phyloP scores from a whole-genome alignment of 306 rosid genomes.

The Abrus pulchellus region DNA sequence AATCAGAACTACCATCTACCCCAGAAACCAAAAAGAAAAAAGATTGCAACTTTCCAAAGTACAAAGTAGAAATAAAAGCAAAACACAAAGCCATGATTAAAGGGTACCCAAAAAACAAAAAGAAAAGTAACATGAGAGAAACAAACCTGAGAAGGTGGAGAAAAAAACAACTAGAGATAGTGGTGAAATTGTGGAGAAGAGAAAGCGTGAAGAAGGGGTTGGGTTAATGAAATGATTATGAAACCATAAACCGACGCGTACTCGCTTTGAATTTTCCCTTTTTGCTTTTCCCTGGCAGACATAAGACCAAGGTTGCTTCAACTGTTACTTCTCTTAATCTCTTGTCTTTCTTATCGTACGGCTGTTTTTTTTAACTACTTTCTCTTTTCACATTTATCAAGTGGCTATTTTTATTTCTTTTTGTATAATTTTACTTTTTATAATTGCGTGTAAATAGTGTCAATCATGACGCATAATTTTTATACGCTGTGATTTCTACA shows the following conservation, averaged over 20 bases:
- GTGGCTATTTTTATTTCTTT: too few relatives aligned
- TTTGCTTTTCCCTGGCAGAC: neutral
- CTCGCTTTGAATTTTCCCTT: constrained; percentile 31
- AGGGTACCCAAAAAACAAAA: constrained; percentile 26
- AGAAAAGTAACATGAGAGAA: neutral
- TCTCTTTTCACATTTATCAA: too few relatives aligned
- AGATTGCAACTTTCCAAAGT: constrained; percentile 5
- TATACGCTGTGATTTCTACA: too few relatives aligned
- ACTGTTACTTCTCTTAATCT: neutral
- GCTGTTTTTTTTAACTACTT: too few relatives aligned
- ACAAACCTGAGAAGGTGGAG: constrained; percentile 54
- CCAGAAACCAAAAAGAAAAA: constrained; percentile 23
- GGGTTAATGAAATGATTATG: neutral
- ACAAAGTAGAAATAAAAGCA: constrained; percentile 14
- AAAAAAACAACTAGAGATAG: neutral
- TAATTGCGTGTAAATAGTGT: too few relatives aligned
- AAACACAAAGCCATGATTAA: constrained; percentile 40
- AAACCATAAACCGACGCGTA: neutral
- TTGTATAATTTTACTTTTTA: too few relatives aligned
- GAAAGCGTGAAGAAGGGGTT: constrained; percentile 3
- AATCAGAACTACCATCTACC: constrained; percentile 9
- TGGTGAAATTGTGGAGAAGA: neutral
- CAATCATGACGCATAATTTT: too few relatives aligned
- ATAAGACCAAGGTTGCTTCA: neutral
- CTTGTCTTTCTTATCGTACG: too few relatives aligned